Percentiles rank a stretch among this genome's conserved stretches.
Evolutionary conservation across 169 alveolate species (phyloP).

Genomic region (Sarcocystis neurona): DNA sequence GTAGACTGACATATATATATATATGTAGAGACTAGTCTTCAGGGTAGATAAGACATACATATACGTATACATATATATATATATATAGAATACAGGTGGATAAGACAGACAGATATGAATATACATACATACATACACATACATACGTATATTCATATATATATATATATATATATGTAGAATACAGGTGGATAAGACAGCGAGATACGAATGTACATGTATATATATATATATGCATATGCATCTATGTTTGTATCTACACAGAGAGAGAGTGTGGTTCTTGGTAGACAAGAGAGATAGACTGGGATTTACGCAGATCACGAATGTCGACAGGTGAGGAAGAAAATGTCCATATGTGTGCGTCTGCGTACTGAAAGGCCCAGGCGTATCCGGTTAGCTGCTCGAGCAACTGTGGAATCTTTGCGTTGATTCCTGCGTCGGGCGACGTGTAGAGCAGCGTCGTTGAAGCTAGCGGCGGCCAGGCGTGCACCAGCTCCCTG

Average conservation of each 20-base stretch:
- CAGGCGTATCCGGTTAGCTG: not conserved
- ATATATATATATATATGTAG: not conserved
- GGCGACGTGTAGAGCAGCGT: conserved; percentile 2
- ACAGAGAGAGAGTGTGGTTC: not conserved
- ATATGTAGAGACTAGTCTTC: no score
- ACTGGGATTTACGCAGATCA: no score
- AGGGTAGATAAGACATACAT: no score
- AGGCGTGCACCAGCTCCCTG: not conserved
- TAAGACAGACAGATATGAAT: not conserved
- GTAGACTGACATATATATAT: no score
- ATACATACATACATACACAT: not conserved
- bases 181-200: not conserved
- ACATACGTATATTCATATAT: no score
- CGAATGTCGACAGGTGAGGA: not conserved
- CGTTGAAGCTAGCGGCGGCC: not conserved
- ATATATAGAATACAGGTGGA: no score
- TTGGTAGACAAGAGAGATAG: no score
- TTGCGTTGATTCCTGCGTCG: not conserved
- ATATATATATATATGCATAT: no score
- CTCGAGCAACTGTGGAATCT: not conserved
- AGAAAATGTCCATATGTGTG: no score
- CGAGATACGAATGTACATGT: not conserved
- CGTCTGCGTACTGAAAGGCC: not conserved
- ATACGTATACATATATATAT: no score
- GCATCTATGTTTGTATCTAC: not conserved